Percentiles rank a stretch among this genome's conserved stretches.
Evolutionary conservation across 2,329 filamentous ascomycete species (phyloP).

Genomic region (Tolypocladium nubicola): DNA sequence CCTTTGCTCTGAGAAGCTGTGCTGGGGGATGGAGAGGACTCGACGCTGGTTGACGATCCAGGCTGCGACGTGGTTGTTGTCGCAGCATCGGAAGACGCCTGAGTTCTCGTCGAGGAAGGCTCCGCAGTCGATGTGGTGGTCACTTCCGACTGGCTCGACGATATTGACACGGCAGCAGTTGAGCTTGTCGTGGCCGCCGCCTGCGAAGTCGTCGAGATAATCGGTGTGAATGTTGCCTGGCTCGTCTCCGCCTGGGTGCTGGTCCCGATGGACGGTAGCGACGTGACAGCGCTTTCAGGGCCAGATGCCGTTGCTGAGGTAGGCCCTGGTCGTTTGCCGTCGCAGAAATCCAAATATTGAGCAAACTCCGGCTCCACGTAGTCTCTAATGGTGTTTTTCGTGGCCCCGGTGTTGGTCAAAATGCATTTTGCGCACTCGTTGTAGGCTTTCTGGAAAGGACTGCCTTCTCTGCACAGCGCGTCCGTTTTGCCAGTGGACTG

Average conservation of each 20-base stretch:
- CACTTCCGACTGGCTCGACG: neutral
- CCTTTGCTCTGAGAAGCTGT: neutral
- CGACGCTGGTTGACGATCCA: neutral
- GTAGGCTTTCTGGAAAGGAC: slow-evolving; percentile 28
- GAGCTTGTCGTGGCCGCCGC: neutral
- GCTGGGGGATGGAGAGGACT: neutral
- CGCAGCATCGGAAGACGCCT: neutral
- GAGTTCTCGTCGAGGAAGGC: neutral
- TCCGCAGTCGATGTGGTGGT: neutral
- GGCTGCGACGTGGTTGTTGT: neutral
- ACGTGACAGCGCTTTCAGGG: slow-evolving; percentile 14
- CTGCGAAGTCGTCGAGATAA: slow-evolving; percentile 1
- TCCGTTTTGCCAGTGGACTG: slow-evolving; percentile 34
- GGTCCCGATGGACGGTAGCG: slow-evolving; percentile 11
- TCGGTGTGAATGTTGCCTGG: slow-evolving; percentile 9
- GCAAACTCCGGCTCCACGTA: slow-evolving; percentile 27
- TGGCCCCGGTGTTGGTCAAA: slow-evolving; percentile 8
- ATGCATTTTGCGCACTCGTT: slow-evolving; percentile 33
- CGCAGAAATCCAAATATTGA: slow-evolving; percentile 38
- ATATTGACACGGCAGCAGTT: neutral
- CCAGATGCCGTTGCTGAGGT: slow-evolving; percentile 5
- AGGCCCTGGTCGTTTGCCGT: slow-evolving; percentile 11
- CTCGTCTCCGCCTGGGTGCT: slow-evolving; percentile 14
- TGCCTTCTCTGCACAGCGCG: slow-evolving; percentile 31
- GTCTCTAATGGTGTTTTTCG: slow-evolving; percentile 16